phyloP scores from a whole-genome alignment of 768 basidiomycete species.

The Tylopilus sp. region DNA sequence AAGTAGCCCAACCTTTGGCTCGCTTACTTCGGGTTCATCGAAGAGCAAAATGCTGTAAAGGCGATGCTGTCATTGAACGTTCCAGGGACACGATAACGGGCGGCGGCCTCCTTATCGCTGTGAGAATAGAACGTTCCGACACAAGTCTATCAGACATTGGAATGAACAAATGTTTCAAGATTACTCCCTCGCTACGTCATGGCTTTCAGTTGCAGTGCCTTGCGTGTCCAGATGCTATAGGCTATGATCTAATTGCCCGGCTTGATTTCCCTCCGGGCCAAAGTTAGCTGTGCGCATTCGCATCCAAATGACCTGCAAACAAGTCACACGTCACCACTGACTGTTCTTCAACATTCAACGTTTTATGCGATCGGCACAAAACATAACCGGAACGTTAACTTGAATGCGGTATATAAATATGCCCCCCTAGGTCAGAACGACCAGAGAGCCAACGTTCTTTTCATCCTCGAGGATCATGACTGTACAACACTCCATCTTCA shows the following conservation, averaged over 20 bases:
- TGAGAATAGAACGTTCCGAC: background rate
- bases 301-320: too few species aligned
- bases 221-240: too few species aligned
- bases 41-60: background rate
- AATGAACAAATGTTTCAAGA: too few species aligned
- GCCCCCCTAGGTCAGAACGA: background rate
- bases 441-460: background rate
- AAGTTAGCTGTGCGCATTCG: too few species aligned
- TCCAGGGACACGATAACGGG: background rate
- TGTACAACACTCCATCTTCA: constrained; percentile 6
- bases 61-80: background rate
- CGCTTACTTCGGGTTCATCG: background rate
- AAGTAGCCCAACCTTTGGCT: background rate
- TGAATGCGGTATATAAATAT: background rate
- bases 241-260: too few species aligned
- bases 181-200: too few species aligned
- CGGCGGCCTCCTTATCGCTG: background rate
- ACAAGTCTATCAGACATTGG: too few species aligned
- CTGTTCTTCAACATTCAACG: too few species aligned
- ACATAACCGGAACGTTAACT: background rate
- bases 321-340: too few species aligned
- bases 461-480: constrained; percentile 14
- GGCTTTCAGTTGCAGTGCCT: too few species aligned
- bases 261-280: too few species aligned
- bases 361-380: background rate